Conservation (phyloP, 345 rosid genomes). For the Capsella bursapastoris region DNA sequence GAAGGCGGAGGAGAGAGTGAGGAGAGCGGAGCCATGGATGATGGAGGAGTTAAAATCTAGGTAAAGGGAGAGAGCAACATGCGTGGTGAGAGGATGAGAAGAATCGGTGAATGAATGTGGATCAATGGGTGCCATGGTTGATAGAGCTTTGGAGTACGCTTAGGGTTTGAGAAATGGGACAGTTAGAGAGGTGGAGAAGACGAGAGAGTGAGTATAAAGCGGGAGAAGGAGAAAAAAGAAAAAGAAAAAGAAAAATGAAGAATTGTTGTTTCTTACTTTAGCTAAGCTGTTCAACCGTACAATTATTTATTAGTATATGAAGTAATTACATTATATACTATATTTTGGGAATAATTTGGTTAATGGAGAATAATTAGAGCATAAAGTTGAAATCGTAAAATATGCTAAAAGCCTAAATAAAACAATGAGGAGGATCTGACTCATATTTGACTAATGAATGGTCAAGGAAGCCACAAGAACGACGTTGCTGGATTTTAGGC, state of each 20-base stretch:
- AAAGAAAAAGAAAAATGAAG: not conserved
- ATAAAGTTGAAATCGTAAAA: not conserved
- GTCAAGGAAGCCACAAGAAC: too few species aligned
- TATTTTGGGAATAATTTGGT: conserved; percentile 11
- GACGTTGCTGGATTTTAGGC: too few species aligned
- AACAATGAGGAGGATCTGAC: too few species aligned
- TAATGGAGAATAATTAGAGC: conserved; percentile 36
- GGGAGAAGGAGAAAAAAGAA: conserved; percentile 24
- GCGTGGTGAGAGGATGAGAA: conserved; percentile 67
- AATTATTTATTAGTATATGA: not conserved
- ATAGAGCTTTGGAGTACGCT: not conserved
- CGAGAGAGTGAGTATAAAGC: conserved; percentile 27
- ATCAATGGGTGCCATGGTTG: conserved; percentile 73
- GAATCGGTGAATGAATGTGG: conserved; percentile 90
- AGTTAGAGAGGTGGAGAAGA: conserved; percentile 2
- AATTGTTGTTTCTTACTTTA: not conserved
- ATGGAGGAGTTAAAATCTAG: conserved; percentile 72
- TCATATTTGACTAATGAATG: too few species aligned
- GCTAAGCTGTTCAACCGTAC: not conserved
- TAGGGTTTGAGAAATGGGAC: conserved; percentile 41
- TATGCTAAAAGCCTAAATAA: too few species aligned
- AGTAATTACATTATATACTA: not conserved
- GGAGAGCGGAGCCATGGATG: conserved; percentile 79
- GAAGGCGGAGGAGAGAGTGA: conserved; percentile 58
- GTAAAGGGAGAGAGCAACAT: conserved; percentile 72